phyloP scores from a whole-genome alignment of 2,329 filamentous ascomycete species.

The Knufia petricola region DNA sequence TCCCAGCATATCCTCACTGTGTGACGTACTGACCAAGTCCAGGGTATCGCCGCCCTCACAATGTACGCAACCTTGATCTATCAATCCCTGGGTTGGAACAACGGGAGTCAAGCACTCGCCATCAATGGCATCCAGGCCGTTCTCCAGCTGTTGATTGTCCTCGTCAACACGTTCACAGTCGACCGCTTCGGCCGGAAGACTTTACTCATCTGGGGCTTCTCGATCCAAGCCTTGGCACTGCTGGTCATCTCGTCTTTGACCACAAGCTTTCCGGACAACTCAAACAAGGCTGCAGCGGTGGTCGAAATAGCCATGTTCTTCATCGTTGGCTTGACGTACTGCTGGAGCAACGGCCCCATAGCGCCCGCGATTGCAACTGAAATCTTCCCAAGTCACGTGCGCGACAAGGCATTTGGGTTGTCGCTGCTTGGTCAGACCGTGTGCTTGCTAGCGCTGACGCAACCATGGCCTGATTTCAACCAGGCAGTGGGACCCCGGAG shows the following conservation, averaged over 20 bases:
- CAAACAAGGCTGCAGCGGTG: too few species aligned
- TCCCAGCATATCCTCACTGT: too few species aligned
- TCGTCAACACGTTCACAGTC: conserved; percentile 34
- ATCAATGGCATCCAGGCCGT: conserved; percentile 33
- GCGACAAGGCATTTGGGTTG: too few species aligned
- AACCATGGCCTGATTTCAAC: conserved; percentile 35
- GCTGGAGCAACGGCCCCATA: too few species aligned
- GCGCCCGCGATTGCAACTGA: too few species aligned
- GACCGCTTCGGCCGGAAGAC: conserved; percentile 29
- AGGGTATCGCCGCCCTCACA: conserved; percentile 29
- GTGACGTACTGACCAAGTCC: too few species aligned
- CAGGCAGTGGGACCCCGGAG: conserved; percentile 29
- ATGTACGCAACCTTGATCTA: conserved; percentile 35
- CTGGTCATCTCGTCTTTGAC: too few species aligned
- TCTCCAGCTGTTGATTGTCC: conserved; percentile 30
- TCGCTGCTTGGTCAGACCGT: conserved; percentile 30
- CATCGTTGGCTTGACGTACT: too few species aligned
- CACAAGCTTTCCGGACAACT: too few species aligned
- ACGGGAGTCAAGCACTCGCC: conserved; percentile 15
- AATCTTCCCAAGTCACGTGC: too few species aligned
- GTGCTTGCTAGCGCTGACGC: conserved; percentile 27
- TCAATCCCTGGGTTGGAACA: conserved; percentile 31
- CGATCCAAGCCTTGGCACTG: conserved; percentile 31
- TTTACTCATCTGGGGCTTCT: conserved; percentile 30
- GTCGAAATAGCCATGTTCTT: too few species aligned